Base-by-base conservation (phyloP, 352 stramenopile species). In the Blastocystis sp. region DNA sequence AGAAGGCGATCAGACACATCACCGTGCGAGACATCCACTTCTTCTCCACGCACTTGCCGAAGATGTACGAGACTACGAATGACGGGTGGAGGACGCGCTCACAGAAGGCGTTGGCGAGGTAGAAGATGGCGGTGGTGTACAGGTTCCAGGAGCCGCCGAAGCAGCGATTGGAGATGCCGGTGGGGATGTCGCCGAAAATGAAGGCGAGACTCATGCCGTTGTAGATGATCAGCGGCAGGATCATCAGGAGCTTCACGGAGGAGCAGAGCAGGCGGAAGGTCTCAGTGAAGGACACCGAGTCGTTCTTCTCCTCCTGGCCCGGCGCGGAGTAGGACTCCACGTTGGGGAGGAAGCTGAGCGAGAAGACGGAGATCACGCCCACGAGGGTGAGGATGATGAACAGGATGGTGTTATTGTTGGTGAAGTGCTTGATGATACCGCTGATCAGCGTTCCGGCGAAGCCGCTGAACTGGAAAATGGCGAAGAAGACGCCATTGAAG, bases 191-290 rank as follows among this genome's bases (percentile, higher is more conserved):
- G 23, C 59, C 67, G 56, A 89, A 86, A 52, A 89, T 70, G 48
- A 76, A 89, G 38, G 60, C 88, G 5, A 89, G 88, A 70, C 28
- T 70, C 88, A 89, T 89, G 56, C 88, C 88, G 62, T 89, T 89
- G 67, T 89, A 89, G 69, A 89, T 52, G 52, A 89, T 76, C 7
- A 89, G 74, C 19, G 88, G 88, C 38, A 89, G 34, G 23, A 89
- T 76, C 43, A 89, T 53, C 38, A 59, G n/a, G 7, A 89, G 59
- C 34, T 79, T 86, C 38, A 28, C 14, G 21, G 52, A 65, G 21
- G 23, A 38, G 19, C 3, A 40, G 28, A 86, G 62, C 4, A 88
- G 81, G 19, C 34, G 21, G 23, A 89, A 66, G 11, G 88, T 89
- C 28, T 52, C 59, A 19, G 9, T 78, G 43, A 89, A 23, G 3